These are phyloP conservation scores for Deuterostichococcus epilithicus DNA, from an alignment of 139 green algal species.

Conservation along the genomic window DNA sequence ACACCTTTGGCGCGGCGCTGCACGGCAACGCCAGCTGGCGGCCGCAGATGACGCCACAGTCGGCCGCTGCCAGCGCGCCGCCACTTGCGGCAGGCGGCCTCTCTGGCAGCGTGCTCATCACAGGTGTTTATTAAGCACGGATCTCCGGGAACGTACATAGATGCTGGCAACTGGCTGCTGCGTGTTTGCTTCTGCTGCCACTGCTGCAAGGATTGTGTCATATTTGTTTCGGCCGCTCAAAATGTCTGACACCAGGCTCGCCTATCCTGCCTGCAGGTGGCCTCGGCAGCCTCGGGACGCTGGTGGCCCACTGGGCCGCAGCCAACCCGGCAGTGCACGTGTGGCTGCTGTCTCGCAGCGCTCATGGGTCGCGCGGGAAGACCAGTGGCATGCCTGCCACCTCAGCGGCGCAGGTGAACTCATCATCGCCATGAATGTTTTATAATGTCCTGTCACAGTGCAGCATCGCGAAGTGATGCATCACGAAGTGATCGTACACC, in stretches of 20 bases:
- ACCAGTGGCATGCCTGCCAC: not conserved
- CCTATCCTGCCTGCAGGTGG: not conserved
- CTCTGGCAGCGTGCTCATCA: not conserved
- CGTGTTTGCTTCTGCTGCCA: not conserved
- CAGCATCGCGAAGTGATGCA: too few species aligned
- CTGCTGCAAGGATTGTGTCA: not conserved
- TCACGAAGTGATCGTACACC: too few species aligned
- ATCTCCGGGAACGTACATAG: too few species aligned
- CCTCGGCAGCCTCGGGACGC: not conserved
- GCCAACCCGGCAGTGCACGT: not conserved
- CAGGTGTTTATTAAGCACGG: too few species aligned
- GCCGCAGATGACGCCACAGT: not conserved
- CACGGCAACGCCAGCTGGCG: not conserved
- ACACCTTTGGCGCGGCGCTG: not conserved
- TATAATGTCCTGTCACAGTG: too few species aligned
- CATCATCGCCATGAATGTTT: not conserved
- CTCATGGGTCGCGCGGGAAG: too few species aligned
- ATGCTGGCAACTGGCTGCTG: too few species aligned
- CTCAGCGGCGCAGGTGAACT: not conserved
- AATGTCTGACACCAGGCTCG: too few species aligned
- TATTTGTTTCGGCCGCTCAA: too few species aligned
- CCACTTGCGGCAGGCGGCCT: not conserved
- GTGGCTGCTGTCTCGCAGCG: not conserved
- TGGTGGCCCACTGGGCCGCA: not conserved
- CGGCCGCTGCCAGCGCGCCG: too few species aligned